These are phyloP conservation scores for Chalciporus chontae DNA, from an alignment of 768 basidiomycete species.

Conservation along the genomic window DNA sequence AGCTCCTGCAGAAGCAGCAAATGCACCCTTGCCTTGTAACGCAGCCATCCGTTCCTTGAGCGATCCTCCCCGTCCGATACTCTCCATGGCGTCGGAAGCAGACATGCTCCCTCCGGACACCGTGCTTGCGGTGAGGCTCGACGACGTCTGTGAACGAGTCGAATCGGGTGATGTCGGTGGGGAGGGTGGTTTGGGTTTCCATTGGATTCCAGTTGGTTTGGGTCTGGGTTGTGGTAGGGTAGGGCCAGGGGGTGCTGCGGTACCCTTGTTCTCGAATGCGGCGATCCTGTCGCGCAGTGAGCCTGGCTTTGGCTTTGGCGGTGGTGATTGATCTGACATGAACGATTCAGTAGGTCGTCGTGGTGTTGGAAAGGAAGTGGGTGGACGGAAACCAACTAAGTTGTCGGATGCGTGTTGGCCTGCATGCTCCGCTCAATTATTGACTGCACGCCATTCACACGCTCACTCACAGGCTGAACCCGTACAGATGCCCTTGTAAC, in stretches of 20 bases:
- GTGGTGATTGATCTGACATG: slow-evolving; percentile 61
- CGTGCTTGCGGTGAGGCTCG: slow-evolving; percentile 17
- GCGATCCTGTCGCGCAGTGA: slow-evolving; percentile 88
- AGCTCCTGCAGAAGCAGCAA: slow-evolving; percentile 43
- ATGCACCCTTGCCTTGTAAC: slow-evolving; percentile 77
- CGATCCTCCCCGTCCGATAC: slow-evolving; percentile 75
- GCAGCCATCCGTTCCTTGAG: slow-evolving; percentile 96
- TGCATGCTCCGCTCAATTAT: slow-evolving; percentile 12
- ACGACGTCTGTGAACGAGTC: slow-evolving; percentile 1
- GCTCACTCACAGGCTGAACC: too few relatives aligned
- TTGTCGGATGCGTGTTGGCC: slow-evolving; percentile 10
- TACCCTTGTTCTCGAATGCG: slow-evolving; percentile 71
- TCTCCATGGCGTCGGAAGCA: slow-evolving; percentile 84
- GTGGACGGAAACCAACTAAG: neutral
- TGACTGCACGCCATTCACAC: slow-evolving; percentile 19
- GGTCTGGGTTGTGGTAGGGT: slow-evolving; percentile 44
- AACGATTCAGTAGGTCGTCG: neutral
- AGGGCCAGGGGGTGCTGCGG: slow-evolving; percentile 31
- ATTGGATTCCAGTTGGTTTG: slow-evolving; percentile 64
- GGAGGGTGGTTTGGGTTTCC: slow-evolving; percentile 64
- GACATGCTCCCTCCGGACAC: slow-evolving; percentile 51
- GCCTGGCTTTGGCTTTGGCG: slow-evolving; percentile 64
- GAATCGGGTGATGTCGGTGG: slow-evolving; percentile 36
- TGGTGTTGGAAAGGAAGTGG: slow-evolving; percentile 13
- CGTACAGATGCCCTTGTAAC: too few relatives aligned